Evolutionary conservation across 164 flowering plant species (phyloP).

Genomic region (Tetrastigma voinierianum): DNA sequence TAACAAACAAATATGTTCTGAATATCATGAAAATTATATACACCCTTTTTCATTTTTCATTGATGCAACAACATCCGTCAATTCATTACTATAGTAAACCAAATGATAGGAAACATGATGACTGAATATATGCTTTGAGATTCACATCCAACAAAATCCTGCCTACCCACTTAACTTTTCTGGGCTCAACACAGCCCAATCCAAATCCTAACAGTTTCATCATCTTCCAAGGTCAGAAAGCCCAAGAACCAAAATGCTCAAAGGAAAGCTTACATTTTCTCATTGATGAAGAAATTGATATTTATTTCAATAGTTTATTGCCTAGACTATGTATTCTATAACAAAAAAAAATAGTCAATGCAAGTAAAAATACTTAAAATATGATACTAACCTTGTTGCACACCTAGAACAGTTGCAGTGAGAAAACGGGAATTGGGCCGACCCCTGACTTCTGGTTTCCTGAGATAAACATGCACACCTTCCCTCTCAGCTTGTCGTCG

Average conservation of each 20-base stretch:
- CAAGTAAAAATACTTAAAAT: neutral
- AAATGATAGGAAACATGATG: neutral
- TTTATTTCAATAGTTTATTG: too few relatives aligned
- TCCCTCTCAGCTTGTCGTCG: constrained; percentile 77
- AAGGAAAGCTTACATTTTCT: too few relatives aligned
- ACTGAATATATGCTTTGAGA: neutral
- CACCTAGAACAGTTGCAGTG: constrained; percentile 91
- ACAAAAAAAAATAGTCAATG: neutral
- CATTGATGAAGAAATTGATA: too few relatives aligned
- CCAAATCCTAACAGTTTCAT: too few relatives aligned
- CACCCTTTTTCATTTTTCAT: too few relatives aligned
- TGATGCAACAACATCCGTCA: too few relatives aligned
- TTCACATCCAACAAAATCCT: neutral
- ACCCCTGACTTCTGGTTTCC: constrained; percentile 53
- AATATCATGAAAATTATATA: too few relatives aligned
- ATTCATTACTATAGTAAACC: neutral
- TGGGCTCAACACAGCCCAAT: too few relatives aligned
- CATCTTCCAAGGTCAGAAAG: too few relatives aligned
- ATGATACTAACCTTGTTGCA: constrained; percentile 76
- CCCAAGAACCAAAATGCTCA: too few relatives aligned
- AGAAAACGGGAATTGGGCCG: constrained; percentile 92
- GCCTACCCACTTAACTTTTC: too few relatives aligned
- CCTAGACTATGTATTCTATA: neutral
- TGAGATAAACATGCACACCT: constrained; percentile 74
- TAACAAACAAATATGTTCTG: too few relatives aligned